Evolutionary conservation across 208 protist species (phyloP), one percentile per base, ranked within the genome.

Genomic region (Leishmania mexicana): DNA sequence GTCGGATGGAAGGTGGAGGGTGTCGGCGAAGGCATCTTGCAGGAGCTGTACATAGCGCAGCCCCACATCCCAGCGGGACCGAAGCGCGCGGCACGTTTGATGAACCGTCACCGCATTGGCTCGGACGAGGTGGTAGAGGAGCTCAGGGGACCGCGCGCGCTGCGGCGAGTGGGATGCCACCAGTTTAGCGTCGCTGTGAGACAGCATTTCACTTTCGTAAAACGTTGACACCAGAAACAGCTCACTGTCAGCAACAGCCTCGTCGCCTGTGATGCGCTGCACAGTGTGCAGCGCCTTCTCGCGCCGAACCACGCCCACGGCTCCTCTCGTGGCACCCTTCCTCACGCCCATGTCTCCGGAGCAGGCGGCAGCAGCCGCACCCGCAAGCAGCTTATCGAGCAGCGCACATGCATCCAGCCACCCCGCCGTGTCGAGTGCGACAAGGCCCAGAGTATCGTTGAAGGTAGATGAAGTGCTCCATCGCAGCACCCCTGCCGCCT

Each of bases 81-180:
- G 83, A 2, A 96, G 75, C 0, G 81, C 85, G 19, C 84, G 78
- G 75, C 89, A 94, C 53, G 81, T 82, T 47, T 96, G 93, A 54
- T 92, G 92, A 13, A 94, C 83, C 11, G 90, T 92, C 11, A 96
- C 88, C 38, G 83, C 79, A 75, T 94, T 96, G 3, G 88, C 85
- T 28, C 45, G 76, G 51, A 93, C 72, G 19, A 57, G 68, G 8
- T 40, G 35, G 65, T 81, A 82, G 13, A 79, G 75, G 0, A 42
- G 57, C n/a, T 62, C 74, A 42, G 42, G 58, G 15, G 80, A 24
- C 49, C 54, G 15, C 8, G 51, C 35, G 17, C 75, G 53, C 75
- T 65, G 35, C 38, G 6, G 53, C 31, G 45, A 74, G 70, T 17
- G 10, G n/a, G 42, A 2, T 21, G 24, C 4, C 70, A 47, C 51